A percentile compares a stretch with the other conserved stretches of the same genome.
These are phyloP conservation scores for Citrus trifoliata DNA, from an alignment of 345 rosid species.

Conservation along the genomic window DNA sequence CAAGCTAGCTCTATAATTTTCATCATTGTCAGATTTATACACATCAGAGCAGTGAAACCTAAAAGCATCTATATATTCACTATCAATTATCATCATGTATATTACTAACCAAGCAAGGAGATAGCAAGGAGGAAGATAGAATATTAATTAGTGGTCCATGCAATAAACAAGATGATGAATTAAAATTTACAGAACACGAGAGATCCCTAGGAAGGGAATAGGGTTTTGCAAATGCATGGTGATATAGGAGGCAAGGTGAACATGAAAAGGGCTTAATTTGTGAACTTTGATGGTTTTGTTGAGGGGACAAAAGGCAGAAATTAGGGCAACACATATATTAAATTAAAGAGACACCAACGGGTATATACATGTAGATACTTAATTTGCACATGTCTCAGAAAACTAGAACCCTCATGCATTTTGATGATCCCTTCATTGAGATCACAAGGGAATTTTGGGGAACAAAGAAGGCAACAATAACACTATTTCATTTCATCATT, in stretches of 20 bases:
- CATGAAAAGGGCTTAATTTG: conserved; percentile 37
- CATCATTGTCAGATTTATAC: background rate
- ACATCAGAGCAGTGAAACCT: background rate
- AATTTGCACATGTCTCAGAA: conserved; percentile 23
- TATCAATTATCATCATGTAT: background rate
- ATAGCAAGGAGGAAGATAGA: background rate
- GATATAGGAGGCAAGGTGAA: conserved; percentile 50
- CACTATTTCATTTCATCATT: conserved; percentile 1
- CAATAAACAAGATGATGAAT: background rate
- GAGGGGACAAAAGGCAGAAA: conserved; percentile 64
- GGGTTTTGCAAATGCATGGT: conserved; percentile 25
- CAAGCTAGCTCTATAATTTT: conserved; percentile 26
- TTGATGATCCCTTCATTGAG: conserved; percentile 10
- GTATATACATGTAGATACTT: conserved; percentile 22
- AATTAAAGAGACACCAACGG: conserved; percentile 32
- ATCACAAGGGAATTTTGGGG: conserved; percentile 41
- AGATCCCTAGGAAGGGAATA: conserved; percentile 34
- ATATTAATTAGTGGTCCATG: conserved; percentile 25
- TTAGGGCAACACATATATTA: conserved; percentile 47
- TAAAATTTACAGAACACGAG: conserved; percentile 38
- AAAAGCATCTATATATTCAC: background rate
- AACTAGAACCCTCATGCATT: conserved; percentile 36
- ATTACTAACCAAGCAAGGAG: background rate
- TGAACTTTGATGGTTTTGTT: conserved; percentile 59
- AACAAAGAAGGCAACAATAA: conserved; percentile 19